Evolutionary conservation across 495 filamentous ascomycete species (phyloP).

Genomic region (Penicillium malachiteum): DNA sequence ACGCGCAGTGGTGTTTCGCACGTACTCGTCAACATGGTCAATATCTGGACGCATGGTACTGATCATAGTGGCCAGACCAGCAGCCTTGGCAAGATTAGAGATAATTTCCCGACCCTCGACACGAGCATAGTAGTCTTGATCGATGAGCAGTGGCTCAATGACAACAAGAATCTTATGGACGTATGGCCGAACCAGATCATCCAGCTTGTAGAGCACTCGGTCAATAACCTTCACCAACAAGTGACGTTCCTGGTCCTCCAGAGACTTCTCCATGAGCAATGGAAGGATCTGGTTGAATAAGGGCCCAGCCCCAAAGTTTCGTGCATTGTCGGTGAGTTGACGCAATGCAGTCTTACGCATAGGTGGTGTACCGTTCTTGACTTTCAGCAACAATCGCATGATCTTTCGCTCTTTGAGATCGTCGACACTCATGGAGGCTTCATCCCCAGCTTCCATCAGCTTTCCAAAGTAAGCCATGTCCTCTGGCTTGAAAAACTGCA

Average conservation of each 20-base stretch:
- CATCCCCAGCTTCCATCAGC: slow-evolving; percentile 91
- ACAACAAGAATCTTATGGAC: slow-evolving; percentile 99
- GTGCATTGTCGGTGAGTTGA: slow-evolving; percentile 96
- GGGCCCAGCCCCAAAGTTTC: slow-evolving; percentile 91
- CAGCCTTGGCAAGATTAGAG: slow-evolving; percentile 93
- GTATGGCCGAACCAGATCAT: slow-evolving; percentile 93
- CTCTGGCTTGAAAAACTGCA: slow-evolving; percentile 98
- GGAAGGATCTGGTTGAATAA: slow-evolving; percentile 98
- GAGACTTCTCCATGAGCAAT: slow-evolving; percentile 95
- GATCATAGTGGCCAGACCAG: slow-evolving; percentile 98
- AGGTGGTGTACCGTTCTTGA: slow-evolving; percentile 98
- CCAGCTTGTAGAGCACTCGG: slow-evolving; percentile 96
- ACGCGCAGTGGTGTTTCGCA: slow-evolving; percentile 97
- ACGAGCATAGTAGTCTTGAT: slow-evolving; percentile 98
- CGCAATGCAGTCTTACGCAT: slow-evolving; percentile 99
- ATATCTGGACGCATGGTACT: slow-evolving; percentile 99
- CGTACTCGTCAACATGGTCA: slow-evolving; percentile 97
- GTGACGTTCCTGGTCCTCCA: slow-evolving; percentile 98
- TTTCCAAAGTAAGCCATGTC: slow-evolving; percentile 99
- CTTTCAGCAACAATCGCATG: slow-evolving; percentile 93
- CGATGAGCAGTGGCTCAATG: slow-evolving; percentile 97
- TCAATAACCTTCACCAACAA: slow-evolving; percentile 99
- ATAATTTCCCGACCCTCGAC: slow-evolving; percentile 99
- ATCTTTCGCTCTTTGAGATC: slow-evolving; percentile 98
- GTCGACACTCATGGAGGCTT: slow-evolving; percentile 86